phyloP scores from a whole-genome alignment of 2,329 filamentous ascomycete species.

The Exserohilum turcica region DNA sequence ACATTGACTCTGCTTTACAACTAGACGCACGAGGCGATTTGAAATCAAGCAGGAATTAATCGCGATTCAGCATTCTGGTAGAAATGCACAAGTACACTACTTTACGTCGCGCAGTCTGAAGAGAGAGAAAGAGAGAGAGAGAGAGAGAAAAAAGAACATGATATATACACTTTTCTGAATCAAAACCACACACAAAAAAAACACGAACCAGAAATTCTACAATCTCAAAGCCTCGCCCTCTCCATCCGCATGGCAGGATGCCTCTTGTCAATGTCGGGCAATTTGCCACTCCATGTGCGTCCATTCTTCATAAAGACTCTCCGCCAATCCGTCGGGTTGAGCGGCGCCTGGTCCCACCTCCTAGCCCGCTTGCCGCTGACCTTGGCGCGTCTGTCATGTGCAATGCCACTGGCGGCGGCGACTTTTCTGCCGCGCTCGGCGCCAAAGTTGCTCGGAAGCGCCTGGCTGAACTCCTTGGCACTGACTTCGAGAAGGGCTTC shows the following conservation, averaged over 20 bases:
- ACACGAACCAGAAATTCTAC: too few species aligned
- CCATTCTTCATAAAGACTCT: conserved; percentile 22
- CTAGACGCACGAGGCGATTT: too few species aligned
- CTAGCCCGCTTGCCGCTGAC: conserved; percentile 8
- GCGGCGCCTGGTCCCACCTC: conserved; percentile 15
- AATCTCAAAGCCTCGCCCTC: conserved; percentile 2
- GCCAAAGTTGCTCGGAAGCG: conserved; percentile 24
- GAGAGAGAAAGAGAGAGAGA: too few species aligned
- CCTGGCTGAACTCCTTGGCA: conserved; percentile 27
- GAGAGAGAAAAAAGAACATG: too few species aligned
- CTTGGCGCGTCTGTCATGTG: conserved; percentile 13
- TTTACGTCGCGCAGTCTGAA: too few species aligned
- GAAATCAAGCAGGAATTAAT: too few species aligned
- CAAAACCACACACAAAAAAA: background rate
- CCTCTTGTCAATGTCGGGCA: conserved; percentile 13
- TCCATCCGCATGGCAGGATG: conserved; percentile 10
- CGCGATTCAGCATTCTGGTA: too few species aligned
- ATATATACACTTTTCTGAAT: background rate
- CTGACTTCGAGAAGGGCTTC: conserved; percentile 22
- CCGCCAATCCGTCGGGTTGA: conserved; percentile 25
- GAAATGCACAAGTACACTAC: too few species aligned
- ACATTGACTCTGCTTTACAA: too few species aligned
- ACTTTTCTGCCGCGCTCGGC: conserved; percentile 16
- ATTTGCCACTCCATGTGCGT: conserved; percentile 14
- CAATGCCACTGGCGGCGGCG: conserved; percentile 21